These are phyloP conservation scores for Orbilia quercus DNA, from an alignment of 2,329 filamentous ascomycete genomes.

Conservation along the genomic window DNA sequence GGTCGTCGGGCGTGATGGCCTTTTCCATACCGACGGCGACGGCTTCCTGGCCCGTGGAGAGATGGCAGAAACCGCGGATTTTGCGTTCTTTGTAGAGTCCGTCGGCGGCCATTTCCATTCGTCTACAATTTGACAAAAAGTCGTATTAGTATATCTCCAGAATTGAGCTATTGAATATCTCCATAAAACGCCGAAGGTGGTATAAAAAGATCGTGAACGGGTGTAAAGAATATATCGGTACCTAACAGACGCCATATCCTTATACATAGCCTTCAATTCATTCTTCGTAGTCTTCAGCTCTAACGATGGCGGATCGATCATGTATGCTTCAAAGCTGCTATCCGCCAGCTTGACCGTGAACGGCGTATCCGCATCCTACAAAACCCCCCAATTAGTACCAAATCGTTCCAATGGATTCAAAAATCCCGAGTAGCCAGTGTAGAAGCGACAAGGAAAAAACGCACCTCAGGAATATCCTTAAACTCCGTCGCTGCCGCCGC, in stretches of 20 bases:
- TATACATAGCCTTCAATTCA: slow-evolving; percentile 99
- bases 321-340: slow-evolving; percentile 99
- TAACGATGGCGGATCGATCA: slow-evolving; percentile 95
- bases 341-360: slow-evolving; percentile 94
- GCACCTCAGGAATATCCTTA: slow-evolving; percentile 28
- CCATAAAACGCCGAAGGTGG: too few relatives aligned
- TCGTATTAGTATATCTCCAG: not conserved
- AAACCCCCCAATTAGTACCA: too few relatives aligned
- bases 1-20: slow-evolving; percentile 88
- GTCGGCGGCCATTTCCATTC: slow-evolving; percentile 99
- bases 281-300: slow-evolving; percentile 94
- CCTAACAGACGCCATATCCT: slow-evolving; percentile 94
- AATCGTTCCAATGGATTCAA: not conserved
- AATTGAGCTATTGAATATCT: too few relatives aligned
- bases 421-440: too few relatives aligned
- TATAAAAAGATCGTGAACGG: slow-evolving; percentile 19
- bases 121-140: slow-evolving; percentile 68
- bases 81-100: slow-evolving; percentile 99
- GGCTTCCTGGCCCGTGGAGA: slow-evolving; percentile 97
- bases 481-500: slow-evolving; percentile 26
- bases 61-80: slow-evolving; percentile 99
- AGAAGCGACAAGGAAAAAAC: not conserved
- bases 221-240: too few relatives aligned
- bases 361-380: slow-evolving; percentile 88
- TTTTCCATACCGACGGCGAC: slow-evolving; percentile 97